Evolutionary conservation across 2,329 filamentous ascomycete species (phyloP).

Genomic region (Xylariaceae sp.): DNA sequence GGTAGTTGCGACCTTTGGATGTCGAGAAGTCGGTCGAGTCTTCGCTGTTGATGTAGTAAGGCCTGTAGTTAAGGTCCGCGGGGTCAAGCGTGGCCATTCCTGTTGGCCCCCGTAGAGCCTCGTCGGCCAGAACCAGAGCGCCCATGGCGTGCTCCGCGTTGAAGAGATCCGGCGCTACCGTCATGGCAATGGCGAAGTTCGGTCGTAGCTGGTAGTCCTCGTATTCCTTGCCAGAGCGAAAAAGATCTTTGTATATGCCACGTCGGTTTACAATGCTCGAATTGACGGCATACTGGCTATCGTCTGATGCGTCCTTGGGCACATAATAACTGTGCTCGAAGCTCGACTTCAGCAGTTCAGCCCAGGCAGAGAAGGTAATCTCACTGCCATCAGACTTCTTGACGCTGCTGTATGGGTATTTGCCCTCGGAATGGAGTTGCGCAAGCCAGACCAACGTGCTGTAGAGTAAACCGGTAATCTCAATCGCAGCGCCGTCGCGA

Average conservation of each 20-base stretch:
- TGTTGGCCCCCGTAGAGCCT: constrained; percentile 74
- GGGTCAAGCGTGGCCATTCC: constrained; percentile 97
- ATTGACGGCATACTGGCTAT: constrained; percentile 76
- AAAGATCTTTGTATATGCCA: constrained; percentile 97
- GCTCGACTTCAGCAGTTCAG: constrained; percentile 70
- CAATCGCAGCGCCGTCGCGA: constrained; percentile 88
- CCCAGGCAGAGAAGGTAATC: constrained; percentile 77
- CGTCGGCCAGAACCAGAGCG: constrained; percentile 77
- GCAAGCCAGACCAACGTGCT: constrained; percentile 81
- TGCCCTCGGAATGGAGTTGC: constrained; percentile 60
- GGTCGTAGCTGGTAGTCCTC: constrained; percentile 95
- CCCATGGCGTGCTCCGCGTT: constrained; percentile 71
- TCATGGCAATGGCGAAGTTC: constrained; percentile 96
- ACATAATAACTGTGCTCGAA: constrained; percentile 94
- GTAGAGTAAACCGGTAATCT: constrained; percentile 91
- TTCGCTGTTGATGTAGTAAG: constrained; percentile 92
- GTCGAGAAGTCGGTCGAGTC: constrained; percentile 90
- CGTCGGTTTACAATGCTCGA: constrained; percentile 76
- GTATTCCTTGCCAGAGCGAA: constrained; percentile 89
- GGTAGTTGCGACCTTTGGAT: constrained; percentile 92
- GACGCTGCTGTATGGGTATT: constrained; percentile 72
- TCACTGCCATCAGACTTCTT: constrained; percentile 55
- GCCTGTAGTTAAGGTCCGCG: constrained; percentile 85
- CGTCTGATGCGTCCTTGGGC: constrained; percentile 65
- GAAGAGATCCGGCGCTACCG: constrained; percentile 86